Percentiles rank a stretch among this genome's conserved stretches.
Conservation (phyloP, 139 green algal genomes). For the Eudorina sp. region DNA sequence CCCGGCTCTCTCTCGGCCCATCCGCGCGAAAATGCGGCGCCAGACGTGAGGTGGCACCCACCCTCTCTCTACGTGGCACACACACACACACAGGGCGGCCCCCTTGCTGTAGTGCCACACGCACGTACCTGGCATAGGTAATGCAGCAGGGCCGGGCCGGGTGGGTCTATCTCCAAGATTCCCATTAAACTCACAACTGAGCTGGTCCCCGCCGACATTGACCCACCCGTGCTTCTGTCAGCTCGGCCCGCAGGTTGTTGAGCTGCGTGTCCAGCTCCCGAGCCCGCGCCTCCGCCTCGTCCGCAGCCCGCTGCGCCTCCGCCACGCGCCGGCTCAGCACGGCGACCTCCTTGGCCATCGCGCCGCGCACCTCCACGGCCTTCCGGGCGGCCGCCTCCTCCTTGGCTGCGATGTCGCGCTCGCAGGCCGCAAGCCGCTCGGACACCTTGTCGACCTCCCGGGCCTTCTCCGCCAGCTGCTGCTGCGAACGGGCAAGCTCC, state of each 20-base stretch:
- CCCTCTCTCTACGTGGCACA: too few relatives aligned
- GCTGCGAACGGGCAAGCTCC: slow-evolving; percentile 47
- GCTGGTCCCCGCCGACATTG: too few relatives aligned
- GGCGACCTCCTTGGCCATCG: slow-evolving; percentile 54
- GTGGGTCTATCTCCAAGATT: too few relatives aligned
- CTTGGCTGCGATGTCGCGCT: slow-evolving; percentile 35
- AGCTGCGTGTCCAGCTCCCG: slow-evolving; percentile 32
- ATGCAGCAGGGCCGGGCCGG: too few relatives aligned
- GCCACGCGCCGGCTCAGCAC: slow-evolving; percentile 30
- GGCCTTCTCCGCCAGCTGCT: slow-evolving; percentile 51
- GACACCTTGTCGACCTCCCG: slow-evolving; percentile 11
- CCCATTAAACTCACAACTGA: too few relatives aligned
- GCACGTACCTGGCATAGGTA: too few relatives aligned
- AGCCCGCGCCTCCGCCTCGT: slow-evolving; percentile 25
- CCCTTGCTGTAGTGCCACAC: too few relatives aligned
- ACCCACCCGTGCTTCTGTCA: slow-evolving; percentile 9
- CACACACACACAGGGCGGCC: too few relatives aligned
- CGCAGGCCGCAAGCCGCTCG: slow-evolving; percentile 24
- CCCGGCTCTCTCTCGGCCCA: too few relatives aligned
- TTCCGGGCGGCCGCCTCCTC: slow-evolving; percentile 38
- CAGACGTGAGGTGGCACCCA: too few relatives aligned
- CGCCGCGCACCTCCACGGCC: slow-evolving; percentile 48
- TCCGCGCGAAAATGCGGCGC: too few relatives aligned
- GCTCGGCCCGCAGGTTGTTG: background rate
- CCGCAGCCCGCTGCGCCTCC: slow-evolving; percentile 40